Evolutionary conservation across 1,284 basidiomycete species (phyloP), one percentile per base, ranked within the genome.

Genomic region (Rhizoctonia solani): DNA sequence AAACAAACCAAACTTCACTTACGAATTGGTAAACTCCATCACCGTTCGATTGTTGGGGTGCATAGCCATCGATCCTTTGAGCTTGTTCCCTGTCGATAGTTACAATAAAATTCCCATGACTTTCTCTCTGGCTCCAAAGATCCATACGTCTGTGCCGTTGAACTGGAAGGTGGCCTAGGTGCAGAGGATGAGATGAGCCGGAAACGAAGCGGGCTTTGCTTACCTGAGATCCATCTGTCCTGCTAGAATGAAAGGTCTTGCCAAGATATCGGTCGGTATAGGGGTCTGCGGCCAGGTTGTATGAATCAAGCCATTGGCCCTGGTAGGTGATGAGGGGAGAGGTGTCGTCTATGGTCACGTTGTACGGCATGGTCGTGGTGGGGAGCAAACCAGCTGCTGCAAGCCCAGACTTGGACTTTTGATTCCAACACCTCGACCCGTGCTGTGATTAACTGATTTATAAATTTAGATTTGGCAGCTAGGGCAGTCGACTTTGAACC

Each of bases 1-100:
- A 42, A 13, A 9, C 23, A 21, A 30, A 19, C 8, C 3, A 13
- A 11, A n/a, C n/a, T n/a, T n/a, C n/a, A 53, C 61, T 3, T 25
- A 65, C 61, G 2, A 54, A 47, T 41, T 65, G 61, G 16, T 65
- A 65, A 2, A 65, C 39, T 11, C 49, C 61, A 19, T 53, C 61
- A 1, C 61, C 61, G 25, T 53, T 41, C 13, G 50, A 23, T 23
- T 65, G 58, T 30, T 9, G 19, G 0, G 59, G 59, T 9, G 59
- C 59, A 42, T 52, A 52, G 3, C 61, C 61, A 9, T 52, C n/a
- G n/a, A 63, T 50, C 19, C n/a, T 34, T 21, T 63, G 32, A 4
- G 61, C 29, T 29, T 44, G 34, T n/a, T 44, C 49, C 32, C 44
- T 32, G 21, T 65, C 61, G 6, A 65, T 23, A 13, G 25, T 37